Evolutionary conservation across 345 rosid genomes (phyloP), one percentile per base, ranked within the genome.

Genomic region (Populus tremula): DNA sequence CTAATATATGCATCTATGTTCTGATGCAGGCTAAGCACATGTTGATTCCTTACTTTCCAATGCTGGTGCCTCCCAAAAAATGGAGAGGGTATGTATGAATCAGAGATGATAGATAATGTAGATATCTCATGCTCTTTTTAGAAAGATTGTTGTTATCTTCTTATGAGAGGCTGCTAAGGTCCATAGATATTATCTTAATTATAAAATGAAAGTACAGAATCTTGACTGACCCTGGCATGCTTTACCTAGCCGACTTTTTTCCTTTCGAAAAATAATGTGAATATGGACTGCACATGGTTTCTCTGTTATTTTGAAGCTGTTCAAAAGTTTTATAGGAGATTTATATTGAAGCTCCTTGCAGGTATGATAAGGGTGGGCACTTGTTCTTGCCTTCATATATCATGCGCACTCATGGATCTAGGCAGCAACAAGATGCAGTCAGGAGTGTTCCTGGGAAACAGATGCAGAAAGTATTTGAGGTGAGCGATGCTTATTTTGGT

Each of bases 41-140:
- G 92, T 33, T 90, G 82, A 89, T 93, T 85, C 97, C 98, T 64
- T 96, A 93, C 74, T 88, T 93, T 80, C 99, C 99, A 38, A 96
- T 96, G 99, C 85, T 96, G 83, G 87, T 96, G 75, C 99, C 99
- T 75, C 99, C 99, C 67, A 92, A 86, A 86, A 96, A 87, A 82
- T 96, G 99, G 97, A 90, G 87, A 90, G 93, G 97, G 99, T 96
- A 96, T 70, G 85, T 45, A 53, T 66, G 85, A 61, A 81, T 47
- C 66, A 76, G 56, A 43, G 50, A 69, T 56, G 70, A 72, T 33
- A 67, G 11, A 29, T 59, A 71, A 62, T 69, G 59, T 39, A 68
- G 14, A 54, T 67, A 62, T 72, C 68, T 23, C 50, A 5, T 23
- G n/a, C 69, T 67, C 23, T 67, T 50, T 29, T 67, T 33, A 8